Evolutionary conservation across 2,329 filamentous ascomycete genomes (phyloP).

Genomic region (Fusarium sp.): DNA sequence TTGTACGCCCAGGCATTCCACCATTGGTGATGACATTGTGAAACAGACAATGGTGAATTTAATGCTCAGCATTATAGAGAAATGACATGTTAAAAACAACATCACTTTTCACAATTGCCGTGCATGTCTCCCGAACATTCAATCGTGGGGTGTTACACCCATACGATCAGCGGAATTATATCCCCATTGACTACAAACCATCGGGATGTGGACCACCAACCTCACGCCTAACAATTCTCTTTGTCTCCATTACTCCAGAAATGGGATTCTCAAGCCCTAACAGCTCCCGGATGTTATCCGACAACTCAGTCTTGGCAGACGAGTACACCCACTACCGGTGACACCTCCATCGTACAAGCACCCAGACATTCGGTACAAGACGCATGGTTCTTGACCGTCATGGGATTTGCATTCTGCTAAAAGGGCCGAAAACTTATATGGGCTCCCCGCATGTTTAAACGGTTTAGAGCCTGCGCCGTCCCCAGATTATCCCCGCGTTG

Average conservation of each 20-base stretch:
- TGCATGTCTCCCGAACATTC: constrained; percentile 6
- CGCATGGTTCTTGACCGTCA: constrained; percentile 10
- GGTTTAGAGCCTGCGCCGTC: constrained; percentile 19
- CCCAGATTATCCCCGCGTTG: constrained; percentile 34
- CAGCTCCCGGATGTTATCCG: neutral
- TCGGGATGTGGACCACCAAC: constrained; percentile 12
- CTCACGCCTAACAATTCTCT: neutral
- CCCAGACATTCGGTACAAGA: neutral
- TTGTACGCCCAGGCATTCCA: neutral
- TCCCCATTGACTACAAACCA: constrained; percentile 1
- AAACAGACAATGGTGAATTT: neutral
- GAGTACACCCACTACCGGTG: constrained; percentile 6
- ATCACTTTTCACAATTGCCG: constrained; percentile 19
- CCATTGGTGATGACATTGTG: neutral
- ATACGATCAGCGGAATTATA: constrained; percentile 11
- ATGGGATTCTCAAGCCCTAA: neutral
- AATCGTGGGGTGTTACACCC: constrained; percentile 20
- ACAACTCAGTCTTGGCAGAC: constrained; percentile 1
- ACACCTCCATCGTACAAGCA: neutral
- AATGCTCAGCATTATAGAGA: neutral
- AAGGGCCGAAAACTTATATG: constrained; percentile 27
- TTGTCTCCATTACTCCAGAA: neutral
- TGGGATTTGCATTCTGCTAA: constrained; percentile 15
- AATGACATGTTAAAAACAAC: neutral
- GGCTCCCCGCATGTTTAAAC: constrained; percentile 32